Evolutionary conservation across 495 filamentous ascomycete species (phyloP).

Genomic region (Aspergillus bridgeri): DNA sequence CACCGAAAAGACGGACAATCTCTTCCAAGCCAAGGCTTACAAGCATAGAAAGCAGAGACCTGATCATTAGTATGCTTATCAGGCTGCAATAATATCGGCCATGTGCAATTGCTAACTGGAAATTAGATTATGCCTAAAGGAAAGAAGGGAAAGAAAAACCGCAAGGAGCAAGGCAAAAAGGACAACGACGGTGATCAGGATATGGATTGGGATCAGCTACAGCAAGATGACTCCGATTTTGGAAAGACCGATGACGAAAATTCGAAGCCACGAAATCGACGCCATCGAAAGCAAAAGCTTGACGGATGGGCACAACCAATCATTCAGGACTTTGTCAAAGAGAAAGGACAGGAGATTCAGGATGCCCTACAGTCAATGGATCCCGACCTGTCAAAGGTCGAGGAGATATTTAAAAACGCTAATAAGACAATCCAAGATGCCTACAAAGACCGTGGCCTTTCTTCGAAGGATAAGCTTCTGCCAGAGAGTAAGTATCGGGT

Average conservation of each 20-base stretch:
- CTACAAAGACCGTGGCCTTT: not conserved
- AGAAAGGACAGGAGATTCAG: slow-evolving; percentile 1
- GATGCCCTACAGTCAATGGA: not conserved
- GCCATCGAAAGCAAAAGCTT: not conserved
- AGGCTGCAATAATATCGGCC: not conserved
- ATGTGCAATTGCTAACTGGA: not conserved
- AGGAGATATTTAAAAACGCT: not conserved
- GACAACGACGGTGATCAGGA: not conserved
- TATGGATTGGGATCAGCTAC: not conserved
- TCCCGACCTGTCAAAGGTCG: slow-evolving; percentile 1
- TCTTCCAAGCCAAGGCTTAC: not conserved
- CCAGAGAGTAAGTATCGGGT: not conserved
- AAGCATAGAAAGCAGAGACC: not conserved
- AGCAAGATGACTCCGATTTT: not conserved
- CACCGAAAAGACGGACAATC: not conserved
- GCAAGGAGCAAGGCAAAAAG: not conserved
- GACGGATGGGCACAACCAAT: slow-evolving; percentile 1
- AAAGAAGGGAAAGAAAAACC: slow-evolving; percentile 1
- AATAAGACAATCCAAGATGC: slow-evolving; percentile 1
- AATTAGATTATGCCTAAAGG: not conserved
- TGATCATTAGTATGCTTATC: not conserved
- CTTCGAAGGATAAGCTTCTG: slow-evolving; percentile 3
- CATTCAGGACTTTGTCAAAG: not conserved
- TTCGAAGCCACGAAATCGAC: not conserved
- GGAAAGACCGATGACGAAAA: not conserved